phyloP scores from a whole-genome alignment of 495 filamentous ascomycete genomes.

The Hypoxylon fuscum region DNA sequence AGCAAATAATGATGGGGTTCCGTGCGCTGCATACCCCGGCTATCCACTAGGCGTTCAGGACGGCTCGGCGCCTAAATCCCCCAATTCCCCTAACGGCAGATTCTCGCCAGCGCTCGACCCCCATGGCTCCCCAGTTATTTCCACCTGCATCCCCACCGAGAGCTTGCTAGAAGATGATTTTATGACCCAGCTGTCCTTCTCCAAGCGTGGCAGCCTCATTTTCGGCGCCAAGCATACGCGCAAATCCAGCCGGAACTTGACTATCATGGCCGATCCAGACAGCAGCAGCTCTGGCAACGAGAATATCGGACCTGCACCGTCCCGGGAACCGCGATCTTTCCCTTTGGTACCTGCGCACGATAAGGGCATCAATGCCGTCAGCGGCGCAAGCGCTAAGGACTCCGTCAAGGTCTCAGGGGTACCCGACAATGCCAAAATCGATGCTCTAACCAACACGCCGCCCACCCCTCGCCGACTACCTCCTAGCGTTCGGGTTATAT shows the following conservation, averaged over 20 bases:
- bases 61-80: constrained; percentile 34
- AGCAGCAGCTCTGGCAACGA: constrained; percentile 16
- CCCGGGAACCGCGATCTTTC: constrained; percentile 37
- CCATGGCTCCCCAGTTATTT: constrained; percentile 54
- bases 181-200: constrained; percentile 60
- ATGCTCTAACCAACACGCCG: constrained; percentile 23
- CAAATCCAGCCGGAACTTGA: constrained; percentile 29
- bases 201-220: constrained; percentile 71
- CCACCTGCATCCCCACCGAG: constrained; percentile 61
- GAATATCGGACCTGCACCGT: not conserved
- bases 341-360: constrained; percentile 36
- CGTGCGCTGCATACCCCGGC: constrained; percentile 32
- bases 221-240: constrained; percentile 61
- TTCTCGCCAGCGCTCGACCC: constrained; percentile 34
- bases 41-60: constrained; percentile 42
- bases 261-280: constrained; percentile 33
- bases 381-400: constrained; percentile 27
- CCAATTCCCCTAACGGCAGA: constrained; percentile 24
- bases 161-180: constrained; percentile 61
- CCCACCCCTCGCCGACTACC: constrained; percentile 36
- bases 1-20: constrained; percentile 23
- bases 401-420: constrained; percentile 33
- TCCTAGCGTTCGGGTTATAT: constrained; percentile 65
- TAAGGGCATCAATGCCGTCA: constrained; percentile 23
- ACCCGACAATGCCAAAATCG: constrained; percentile 20